phyloP scores from a whole-genome alignment of 2,329 filamentous ascomycete genomes.

The Eutypella sp. region DNA sequence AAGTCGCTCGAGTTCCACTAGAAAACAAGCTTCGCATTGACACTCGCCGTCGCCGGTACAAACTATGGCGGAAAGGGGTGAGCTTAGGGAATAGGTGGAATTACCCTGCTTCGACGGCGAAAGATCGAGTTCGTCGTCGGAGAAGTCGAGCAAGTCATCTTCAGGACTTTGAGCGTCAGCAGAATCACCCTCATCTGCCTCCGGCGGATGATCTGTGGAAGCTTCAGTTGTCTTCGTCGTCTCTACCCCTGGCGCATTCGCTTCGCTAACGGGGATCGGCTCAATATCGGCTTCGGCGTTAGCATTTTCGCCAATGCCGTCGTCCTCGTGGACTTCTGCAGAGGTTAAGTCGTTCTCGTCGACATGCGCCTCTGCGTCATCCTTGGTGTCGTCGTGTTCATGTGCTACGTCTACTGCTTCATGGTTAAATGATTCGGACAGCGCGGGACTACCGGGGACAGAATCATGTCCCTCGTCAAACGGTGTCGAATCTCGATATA shows the following conservation, averaged over 20 bases:
- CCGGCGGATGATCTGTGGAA: slow-evolving; percentile 1
- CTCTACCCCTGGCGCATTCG: slow-evolving; percentile 4
- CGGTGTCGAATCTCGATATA: slow-evolving; percentile 23
- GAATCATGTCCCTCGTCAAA: slow-evolving; percentile 12
- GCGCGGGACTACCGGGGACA: slow-evolving; percentile 3
- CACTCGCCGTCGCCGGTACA: slow-evolving; percentile 8
- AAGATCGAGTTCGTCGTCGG: slow-evolving; percentile 18
- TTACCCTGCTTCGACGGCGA: slow-evolving; percentile 25
- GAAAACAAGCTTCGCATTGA: slow-evolving; percentile 15
- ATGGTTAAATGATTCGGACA: slow-evolving; percentile 10
- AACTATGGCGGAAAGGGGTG: background rate
- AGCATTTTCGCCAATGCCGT: slow-evolving; percentile 5
- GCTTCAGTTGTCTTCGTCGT: slow-evolving; percentile 11
- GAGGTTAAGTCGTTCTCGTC: slow-evolving; percentile 8
- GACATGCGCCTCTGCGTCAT: slow-evolving; percentile 2
- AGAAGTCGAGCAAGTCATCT: slow-evolving; percentile 13
- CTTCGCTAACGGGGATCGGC: background rate
- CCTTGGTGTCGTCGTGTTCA: slow-evolving; percentile 14
- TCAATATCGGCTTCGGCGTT: slow-evolving; percentile 19
- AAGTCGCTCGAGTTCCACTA: slow-evolving; percentile 7
- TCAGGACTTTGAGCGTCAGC: slow-evolving; percentile 6
- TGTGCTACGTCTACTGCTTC: slow-evolving; percentile 13
- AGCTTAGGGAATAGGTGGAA: slow-evolving; percentile 7
- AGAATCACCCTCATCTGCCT: slow-evolving; percentile 1
- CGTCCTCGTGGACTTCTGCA: slow-evolving; percentile 5